A percentile compares a stretch with the other conserved stretches of the same genome.
phyloP scores from a whole-genome alignment of 495 filamentous ascomycete species.

The Glarea lozoyensis region DNA sequence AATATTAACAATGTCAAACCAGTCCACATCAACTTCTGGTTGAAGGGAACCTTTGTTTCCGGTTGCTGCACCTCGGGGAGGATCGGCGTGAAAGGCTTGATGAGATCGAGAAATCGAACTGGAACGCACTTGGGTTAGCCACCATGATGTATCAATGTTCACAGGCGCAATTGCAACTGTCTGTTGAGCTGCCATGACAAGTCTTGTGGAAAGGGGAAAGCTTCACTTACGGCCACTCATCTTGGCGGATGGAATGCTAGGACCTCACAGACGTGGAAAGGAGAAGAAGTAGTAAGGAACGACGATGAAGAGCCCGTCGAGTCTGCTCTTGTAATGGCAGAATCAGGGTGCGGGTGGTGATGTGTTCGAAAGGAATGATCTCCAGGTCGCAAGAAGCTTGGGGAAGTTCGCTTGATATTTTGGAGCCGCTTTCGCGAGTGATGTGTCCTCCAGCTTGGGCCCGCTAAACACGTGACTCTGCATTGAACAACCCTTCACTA shows the following conservation, averaged over 20 bases:
- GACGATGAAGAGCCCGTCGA: slow-evolving; percentile 12
- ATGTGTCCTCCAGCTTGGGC: slow-evolving; percentile 20
- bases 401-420: slow-evolving; percentile 15
- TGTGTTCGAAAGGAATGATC: slow-evolving; percentile 19
- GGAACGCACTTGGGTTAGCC: slow-evolving; percentile 24
- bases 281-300: slow-evolving; percentile 17
- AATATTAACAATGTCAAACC: slow-evolving; percentile 95
- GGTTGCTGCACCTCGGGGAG: slow-evolving; percentile 97
- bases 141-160: background rate
- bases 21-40: slow-evolving; percentile 99
- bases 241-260: slow-evolving; percentile 28
- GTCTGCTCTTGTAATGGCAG: slow-evolving; percentile 20
- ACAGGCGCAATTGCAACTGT: slow-evolving; percentile 7
- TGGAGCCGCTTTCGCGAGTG: slow-evolving; percentile 7
- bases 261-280: slow-evolving; percentile 26
- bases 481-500: too few species aligned
- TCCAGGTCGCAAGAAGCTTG: slow-evolving; percentile 1
- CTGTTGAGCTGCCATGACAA: slow-evolving; percentile 5
- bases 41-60: slow-evolving; percentile 94
- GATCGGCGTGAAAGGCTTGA: slow-evolving; percentile 98
- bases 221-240: slow-evolving; percentile 49
- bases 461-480: background rate
- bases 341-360: slow-evolving; percentile 11
- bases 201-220: slow-evolving; percentile 5
- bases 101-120: slow-evolving; percentile 99